Conservation (phyloP, 2,329 filamentous ascomycete species). For the Canariomyces notabilis region DNA sequence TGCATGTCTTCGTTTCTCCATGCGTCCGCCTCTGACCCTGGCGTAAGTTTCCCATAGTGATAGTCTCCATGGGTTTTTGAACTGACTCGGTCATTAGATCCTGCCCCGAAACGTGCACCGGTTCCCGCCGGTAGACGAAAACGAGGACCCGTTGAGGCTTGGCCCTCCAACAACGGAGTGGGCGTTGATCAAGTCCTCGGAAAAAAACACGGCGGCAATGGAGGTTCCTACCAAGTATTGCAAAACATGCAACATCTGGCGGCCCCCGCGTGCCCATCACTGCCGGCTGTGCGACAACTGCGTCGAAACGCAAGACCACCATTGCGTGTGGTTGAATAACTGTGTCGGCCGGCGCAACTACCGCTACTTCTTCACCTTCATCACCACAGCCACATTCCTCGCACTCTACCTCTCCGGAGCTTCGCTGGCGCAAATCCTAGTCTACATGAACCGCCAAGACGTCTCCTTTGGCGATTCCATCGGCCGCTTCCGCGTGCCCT, state of each 20-base stretch:
- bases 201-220: slow-evolving; percentile 76
- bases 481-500: slow-evolving; percentile 68
- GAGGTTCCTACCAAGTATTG: slow-evolving; percentile 98
- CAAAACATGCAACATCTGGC: slow-evolving; percentile 96
- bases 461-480: slow-evolving; percentile 67
- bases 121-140: slow-evolving; percentile 69
- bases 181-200: slow-evolving; percentile 81
- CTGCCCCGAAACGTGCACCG: slow-evolving; percentile 86
- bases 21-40: slow-evolving; percentile 86
- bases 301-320: slow-evolving; percentile 93
- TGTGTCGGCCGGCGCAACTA: slow-evolving; percentile 96
- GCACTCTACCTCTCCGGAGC: slow-evolving; percentile 70
- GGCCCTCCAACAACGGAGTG: slow-evolving; percentile 89
- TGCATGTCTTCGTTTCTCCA: slow-evolving; percentile 92
- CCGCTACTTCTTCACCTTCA: slow-evolving; percentile 93
- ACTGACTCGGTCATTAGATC: slow-evolving; percentile 52
- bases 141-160: slow-evolving; percentile 74
- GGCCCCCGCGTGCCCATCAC: slow-evolving; percentile 90
- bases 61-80: not conserved
- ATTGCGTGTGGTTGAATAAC: slow-evolving; percentile 99
- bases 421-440: slow-evolving; percentile 73
- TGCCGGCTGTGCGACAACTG: slow-evolving; percentile 97
- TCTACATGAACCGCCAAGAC: slow-evolving; percentile 60
- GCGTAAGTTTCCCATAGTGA: slow-evolving; percentile 56
- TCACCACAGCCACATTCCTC: slow-evolving; percentile 72